Conservation (phyloP, 2,329 filamentous ascomycete species). For the Septoria linicola region DNA sequence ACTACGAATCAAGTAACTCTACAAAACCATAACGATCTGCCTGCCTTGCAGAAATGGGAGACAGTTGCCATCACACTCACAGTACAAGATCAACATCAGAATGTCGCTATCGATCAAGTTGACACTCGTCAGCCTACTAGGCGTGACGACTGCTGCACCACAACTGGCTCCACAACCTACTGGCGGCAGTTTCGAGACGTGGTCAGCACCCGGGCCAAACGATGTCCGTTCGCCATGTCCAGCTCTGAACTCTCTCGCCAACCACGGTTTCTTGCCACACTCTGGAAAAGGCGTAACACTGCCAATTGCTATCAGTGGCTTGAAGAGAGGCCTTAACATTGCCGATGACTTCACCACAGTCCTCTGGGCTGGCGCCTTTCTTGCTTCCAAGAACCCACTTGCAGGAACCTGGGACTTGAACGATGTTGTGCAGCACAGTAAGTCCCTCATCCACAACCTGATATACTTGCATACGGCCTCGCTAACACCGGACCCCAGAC, state of each 20-base stretch:
- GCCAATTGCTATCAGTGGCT: constrained; percentile 24
- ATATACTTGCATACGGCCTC: neutral
- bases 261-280: constrained; percentile 28
- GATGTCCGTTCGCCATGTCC: constrained; percentile 19
- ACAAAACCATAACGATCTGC: neutral
- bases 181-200: neutral
- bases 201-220: neutral
- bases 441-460: too few species aligned
- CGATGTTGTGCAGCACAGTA: constrained; percentile 4
- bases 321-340: constrained; percentile 29
- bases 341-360: constrained; percentile 28
- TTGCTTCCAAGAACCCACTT: constrained; percentile 24
- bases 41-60: neutral
- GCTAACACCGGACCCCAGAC: constrained; percentile 16
- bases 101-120: neutral
- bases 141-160: neutral
- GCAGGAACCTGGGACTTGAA: constrained; percentile 3
- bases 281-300: constrained; percentile 29
- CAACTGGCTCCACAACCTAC: neutral
- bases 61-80: neutral
- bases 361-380: constrained; percentile 26
- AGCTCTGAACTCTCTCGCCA: constrained; percentile 17
- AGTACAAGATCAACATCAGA: neutral
- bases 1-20: neutral
- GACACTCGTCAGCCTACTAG: neutral